Evolutionary conservation across 2,329 filamentous ascomycete species (phyloP), one percentile per base, ranked within the genome.

Genomic region (Fusarium citri): DNA sequence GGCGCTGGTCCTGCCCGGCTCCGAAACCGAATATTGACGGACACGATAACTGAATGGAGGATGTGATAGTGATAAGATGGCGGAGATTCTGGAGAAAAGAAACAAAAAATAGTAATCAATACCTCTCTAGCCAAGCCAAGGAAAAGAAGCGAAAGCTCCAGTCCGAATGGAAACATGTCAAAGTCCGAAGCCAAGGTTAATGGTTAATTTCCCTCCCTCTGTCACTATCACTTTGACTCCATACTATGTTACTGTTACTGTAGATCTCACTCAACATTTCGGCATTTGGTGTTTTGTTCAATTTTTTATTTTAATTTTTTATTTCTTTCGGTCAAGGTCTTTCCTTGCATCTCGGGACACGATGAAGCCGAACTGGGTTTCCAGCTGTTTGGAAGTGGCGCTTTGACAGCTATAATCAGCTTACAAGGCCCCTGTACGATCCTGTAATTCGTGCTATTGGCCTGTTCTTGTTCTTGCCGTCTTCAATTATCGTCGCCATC

Each of bases 21-120:
- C 56, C 43, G 61, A 69, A 69, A 42, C 67, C 67, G 64, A 70
- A 68, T 28, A 60, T 54, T 71, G 41, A 55, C 67, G 67, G 66
- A 48, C 49, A 31, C 28, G 23, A 61, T 51, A 30, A 55, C 41
- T 59, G 30, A 22, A 51, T 53, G 15, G 16, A 31, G 10, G 28
- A 37, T 50, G 58, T 37, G 34, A 37, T 37, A 37, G 34, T 37
- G 34, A 37, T 37, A 37, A 37, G 34, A 37, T n/a, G 34, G 34
- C 34, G 18, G 34, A 37, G 31, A 51, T 51, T 31, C 25, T 51
- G 31, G 31, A 51, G 23, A 43, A 43, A 43, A 26, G 49, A 41
- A 26, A 51, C 30, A 50, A 50, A 50, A 50, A 50, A 34, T 50
- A 50, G 47, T 34, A 37, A 31, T 31, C 4, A 12, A 16, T 9